A percentile compares a stretch with the other conserved stretches of the same genome.
Conservation (phyloP, 371 early-diverging fungal genomes). For the Capillidium heterosporum region DNA sequence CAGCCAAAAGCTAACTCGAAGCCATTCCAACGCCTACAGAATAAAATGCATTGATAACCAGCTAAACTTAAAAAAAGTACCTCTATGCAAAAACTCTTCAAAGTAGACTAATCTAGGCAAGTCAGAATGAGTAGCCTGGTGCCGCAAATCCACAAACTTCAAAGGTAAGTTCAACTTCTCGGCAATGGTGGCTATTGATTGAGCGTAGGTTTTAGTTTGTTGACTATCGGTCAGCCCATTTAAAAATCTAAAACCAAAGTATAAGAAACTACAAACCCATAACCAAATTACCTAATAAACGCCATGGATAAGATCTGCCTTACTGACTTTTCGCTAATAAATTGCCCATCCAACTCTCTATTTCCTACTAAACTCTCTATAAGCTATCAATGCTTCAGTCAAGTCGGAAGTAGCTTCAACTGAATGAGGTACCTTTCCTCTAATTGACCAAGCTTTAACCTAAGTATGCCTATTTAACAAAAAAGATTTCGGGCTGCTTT, state of each 20-base stretch:
- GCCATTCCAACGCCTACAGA: too few species aligned
- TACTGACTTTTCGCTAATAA: neutral
- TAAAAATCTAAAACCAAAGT: neutral
- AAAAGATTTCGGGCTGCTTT: too few species aligned
- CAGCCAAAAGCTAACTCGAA: too few species aligned
- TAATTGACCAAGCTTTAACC: neutral
- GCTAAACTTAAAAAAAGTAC: too few species aligned
- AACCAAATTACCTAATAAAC: neutral
- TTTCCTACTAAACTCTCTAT: neutral
- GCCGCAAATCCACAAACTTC: neutral
- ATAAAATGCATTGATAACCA: too few species aligned
- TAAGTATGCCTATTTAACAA: neutral
- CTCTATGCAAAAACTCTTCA: neutral
- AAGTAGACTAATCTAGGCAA: neutral
- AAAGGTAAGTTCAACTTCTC: neutral
- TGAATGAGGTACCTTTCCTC: neutral
- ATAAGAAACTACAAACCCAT: too few species aligned
- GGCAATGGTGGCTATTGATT: neutral
- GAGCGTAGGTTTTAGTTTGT: neutral
- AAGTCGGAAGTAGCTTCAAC: neutral
- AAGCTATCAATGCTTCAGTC: neutral
- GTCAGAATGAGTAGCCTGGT: neutral
- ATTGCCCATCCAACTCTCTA: neutral
- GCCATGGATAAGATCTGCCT: neutral
- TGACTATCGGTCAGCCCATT: neutral